Evolutionary conservation across 805 yeast genomes (phyloP), one percentile per base, ranked within the genome.

Genomic region (Candida chauliodis): DNA sequence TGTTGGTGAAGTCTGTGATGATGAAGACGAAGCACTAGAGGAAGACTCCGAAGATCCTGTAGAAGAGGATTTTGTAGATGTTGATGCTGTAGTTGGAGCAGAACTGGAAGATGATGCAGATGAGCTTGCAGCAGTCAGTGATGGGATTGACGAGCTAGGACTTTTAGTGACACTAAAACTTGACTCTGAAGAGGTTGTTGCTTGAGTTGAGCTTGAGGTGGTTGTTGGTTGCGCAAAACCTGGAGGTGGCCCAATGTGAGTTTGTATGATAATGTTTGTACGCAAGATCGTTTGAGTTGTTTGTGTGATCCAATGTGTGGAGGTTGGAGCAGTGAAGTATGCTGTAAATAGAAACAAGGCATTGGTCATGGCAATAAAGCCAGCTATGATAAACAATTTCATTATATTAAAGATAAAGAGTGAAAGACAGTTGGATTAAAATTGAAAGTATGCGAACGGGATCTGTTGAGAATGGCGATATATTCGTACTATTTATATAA

Each of bases 251-350:
- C 49, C 53, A 30, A 36, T 37, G 2, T 49, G 49, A 7, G 52
- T 50, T 7, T 35, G 38, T 15, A 51, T 42, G 2, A 30, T 34
- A 4, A 58, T 52, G 3, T 37, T 30, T n/a, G 45, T 42, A 3
- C 31, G 26, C 7, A 37, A 27, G 4, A 40, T 44, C 6, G 53
- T 44, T 15, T 40, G 41, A 6, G 52, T 46, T 13, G 58, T 54
- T 30, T 41, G 41, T 10, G 60, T 55, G 15, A 47, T 39, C 52
- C 50, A 47, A 6, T 45, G 42, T 9, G 65, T 59, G 16, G 50
- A 55, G 17, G 60, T 49, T 10, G 57, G 48, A 26, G 63, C 63
- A 13, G 63, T 58, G 31, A 51, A 55, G 5, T 42, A 40, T 37
- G 54, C 43, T 14, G 60, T 55, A 33, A 53, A 41, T 15, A 53